Evolutionary conservation across 176 grass and related monocot species (phyloP).

Genomic region (Sorghum bicolor): DNA sequence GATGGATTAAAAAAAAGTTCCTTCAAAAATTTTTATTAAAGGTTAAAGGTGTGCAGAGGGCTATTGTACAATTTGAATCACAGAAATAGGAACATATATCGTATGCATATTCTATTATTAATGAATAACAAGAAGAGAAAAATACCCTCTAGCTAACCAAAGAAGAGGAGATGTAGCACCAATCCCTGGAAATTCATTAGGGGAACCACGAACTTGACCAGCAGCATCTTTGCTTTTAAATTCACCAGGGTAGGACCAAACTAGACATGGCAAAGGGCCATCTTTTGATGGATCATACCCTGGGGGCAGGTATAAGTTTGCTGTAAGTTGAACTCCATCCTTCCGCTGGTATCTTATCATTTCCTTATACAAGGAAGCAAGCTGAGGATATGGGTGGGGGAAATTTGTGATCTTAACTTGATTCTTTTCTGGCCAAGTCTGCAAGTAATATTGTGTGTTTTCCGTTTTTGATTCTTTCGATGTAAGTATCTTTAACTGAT

Average conservation of each 20-base stretch:
- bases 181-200: conserved; percentile 94
- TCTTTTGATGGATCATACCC: conserved; percentile 76
- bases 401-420: conserved; percentile 96
- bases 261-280: conserved; percentile 87
- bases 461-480: conserved; percentile 99
- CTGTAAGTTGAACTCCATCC: conserved; percentile 97
- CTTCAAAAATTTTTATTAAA: background rate
- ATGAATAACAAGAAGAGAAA: conserved; percentile 42
- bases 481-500: conserved; percentile 85
- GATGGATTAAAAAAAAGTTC: background rate
- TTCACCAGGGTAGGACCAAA: conserved; percentile 98
- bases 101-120: conserved; percentile 15
- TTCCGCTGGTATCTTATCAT: conserved; percentile 96
- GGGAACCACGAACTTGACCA: conserved; percentile 95
- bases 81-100: background rate
- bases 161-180: conserved; percentile 85
- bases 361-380: conserved; percentile 86
- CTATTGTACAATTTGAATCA: background rate
- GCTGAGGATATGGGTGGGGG: conserved; percentile 93
- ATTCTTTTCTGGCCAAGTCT: conserved; percentile 88
- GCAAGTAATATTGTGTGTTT: conserved; percentile 94
- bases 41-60: background rate
- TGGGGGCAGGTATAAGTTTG: conserved; percentile 87
- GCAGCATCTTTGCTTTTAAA: conserved; percentile 99
- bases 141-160: conserved; percentile 98